Percentiles rank a stretch among this genome's conserved stretches.
Evolutionary conservation across 257 asterid genomes (phyloP).

Genomic region (Jasminum sambac): DNA sequence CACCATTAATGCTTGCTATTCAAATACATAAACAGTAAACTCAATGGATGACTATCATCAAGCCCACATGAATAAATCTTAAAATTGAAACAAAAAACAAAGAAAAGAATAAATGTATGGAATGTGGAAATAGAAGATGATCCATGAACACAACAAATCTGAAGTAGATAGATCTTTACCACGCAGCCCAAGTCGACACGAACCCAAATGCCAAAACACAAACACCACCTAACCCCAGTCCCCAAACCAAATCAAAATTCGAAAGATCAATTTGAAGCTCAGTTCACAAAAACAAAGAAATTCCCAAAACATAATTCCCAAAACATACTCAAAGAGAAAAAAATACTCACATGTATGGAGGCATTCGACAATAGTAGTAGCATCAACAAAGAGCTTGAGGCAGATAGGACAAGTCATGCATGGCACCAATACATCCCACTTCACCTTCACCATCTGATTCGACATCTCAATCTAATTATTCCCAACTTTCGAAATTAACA

Average conservation of each 20-base stretch:
- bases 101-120: background rate
- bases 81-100: background rate
- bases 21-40: conserved; percentile 1
- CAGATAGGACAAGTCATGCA: conserved; percentile 68
- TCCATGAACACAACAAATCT: conserved; percentile 20
- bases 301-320: conserved; percentile 16
- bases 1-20: background rate
- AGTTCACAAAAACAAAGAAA: conserved; percentile 22
- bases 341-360: conserved; percentile 58
- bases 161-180: conserved; percentile 26
- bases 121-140: conserved; percentile 9
- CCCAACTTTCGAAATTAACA: conserved; percentile 19
- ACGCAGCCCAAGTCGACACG: conserved; percentile 22
- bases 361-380: conserved; percentile 64
- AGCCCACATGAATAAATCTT: conserved; percentile 2
- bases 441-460: conserved; percentile 39
- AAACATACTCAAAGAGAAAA: conserved; percentile 7
- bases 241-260: conserved; percentile 13
- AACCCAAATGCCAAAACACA: conserved; percentile 34
- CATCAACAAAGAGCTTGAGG: conserved; percentile 51
- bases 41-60: background rate
- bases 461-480: conserved; percentile 42
- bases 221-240: conserved; percentile 14
- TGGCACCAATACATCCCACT: conserved; percentile 52
- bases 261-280: conserved; percentile 5